Evolutionary conservation across 768 basidiomycete species (phyloP).

Genomic region (Lenzites betulinus): DNA sequence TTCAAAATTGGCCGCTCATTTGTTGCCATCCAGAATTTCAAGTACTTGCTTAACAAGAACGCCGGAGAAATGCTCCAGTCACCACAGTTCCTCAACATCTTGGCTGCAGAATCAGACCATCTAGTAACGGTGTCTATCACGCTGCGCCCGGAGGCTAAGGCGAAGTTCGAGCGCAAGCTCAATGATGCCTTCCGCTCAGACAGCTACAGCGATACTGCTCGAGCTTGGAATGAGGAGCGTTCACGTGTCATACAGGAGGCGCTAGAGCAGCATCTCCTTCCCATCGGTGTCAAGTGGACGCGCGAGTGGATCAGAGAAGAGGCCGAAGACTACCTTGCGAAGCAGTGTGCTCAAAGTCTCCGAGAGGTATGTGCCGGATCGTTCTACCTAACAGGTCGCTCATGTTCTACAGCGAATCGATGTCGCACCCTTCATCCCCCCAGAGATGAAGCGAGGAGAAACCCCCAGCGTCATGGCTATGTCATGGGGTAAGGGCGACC

Average conservation of each 20-base stretch:
- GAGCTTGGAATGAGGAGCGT: constrained; percentile 90
- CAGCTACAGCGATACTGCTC: constrained; percentile 80
- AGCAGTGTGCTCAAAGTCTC: constrained; percentile 64
- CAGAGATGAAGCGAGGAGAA: constrained; percentile 68
- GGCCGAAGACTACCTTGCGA: constrained; percentile 81
- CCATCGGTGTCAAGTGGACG: constrained; percentile 84
- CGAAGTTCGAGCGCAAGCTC: constrained; percentile 74
- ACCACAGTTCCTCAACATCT: constrained; percentile 87
- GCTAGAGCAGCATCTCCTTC: constrained; percentile 80
- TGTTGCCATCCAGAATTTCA: constrained; percentile 71
- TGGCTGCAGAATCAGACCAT: constrained; percentile 87
- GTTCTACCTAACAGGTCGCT: neutral
- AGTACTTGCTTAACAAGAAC: constrained; percentile 85
- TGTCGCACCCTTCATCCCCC: constrained; percentile 69
- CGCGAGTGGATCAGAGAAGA: constrained; percentile 88
- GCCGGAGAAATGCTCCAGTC: constrained; percentile 66
- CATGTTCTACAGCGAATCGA: constrained; percentile 67
- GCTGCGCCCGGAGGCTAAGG: constrained; percentile 61
- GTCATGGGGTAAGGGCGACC: constrained; percentile 95
- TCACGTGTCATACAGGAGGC: constrained; percentile 76
- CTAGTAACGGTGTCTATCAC: constrained; percentile 77
- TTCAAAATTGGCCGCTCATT: neutral
- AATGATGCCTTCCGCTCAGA: constrained; percentile 83
- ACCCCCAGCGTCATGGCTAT: constrained; percentile 80
- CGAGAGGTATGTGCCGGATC: constrained; percentile 58